Evolutionary conservation across 352 stramenopile genomes (phyloP), one percentile per base, ranked within the genome.

Genomic region (Globisporangium megalacanthum): DNA sequence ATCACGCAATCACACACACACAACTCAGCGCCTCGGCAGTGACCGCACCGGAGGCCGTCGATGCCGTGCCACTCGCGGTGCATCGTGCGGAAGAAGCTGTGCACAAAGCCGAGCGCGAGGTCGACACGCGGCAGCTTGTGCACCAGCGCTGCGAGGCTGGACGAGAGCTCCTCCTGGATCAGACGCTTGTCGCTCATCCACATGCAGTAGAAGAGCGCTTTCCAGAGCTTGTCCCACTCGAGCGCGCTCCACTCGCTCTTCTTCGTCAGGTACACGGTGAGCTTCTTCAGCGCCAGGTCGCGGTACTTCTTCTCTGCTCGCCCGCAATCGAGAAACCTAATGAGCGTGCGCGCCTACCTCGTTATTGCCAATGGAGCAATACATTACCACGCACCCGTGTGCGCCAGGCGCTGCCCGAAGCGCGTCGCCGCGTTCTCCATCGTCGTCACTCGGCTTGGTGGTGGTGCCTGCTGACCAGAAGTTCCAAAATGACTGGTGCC

Each of bases 151-250:
- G 84, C 72, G 31, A 94, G 60, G 57, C 81, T 91, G 13, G 69
- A 65, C n/a, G 81, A 78, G 47, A 94, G 64, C 62, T 94, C 84
- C 41, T 91, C 72, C 65, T 94, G 84, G 11, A 94, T 75, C 19
- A 70, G 70, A 10, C 77, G 82, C 68, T 94, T 94, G 78, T 94
- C 84, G 65, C 81, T 92, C 84, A 94, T 94, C 84, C 84, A 94
- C 81, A 94, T 92, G 69, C 84, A 94, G 69, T 94, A 94, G 62
- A 92, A 94, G 8, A 94, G 77, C 68, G 84, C 84, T 64, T 92
- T 94, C 84, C 84, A 94, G 54, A 94, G 79, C 70, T 94, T 94
- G 72, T 94, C 84, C 78, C 79, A 88, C 59, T 94, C 84, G 46
- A 92, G 69, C 19, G 75, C 66, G 29, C 61, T 80, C 84, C 84